Percentiles rank a stretch among this genome's conserved stretches.
Evolutionary conservation across 2,329 filamentous ascomycete species (phyloP).

Genomic region (Scedosporium aurantiacum): DNA sequence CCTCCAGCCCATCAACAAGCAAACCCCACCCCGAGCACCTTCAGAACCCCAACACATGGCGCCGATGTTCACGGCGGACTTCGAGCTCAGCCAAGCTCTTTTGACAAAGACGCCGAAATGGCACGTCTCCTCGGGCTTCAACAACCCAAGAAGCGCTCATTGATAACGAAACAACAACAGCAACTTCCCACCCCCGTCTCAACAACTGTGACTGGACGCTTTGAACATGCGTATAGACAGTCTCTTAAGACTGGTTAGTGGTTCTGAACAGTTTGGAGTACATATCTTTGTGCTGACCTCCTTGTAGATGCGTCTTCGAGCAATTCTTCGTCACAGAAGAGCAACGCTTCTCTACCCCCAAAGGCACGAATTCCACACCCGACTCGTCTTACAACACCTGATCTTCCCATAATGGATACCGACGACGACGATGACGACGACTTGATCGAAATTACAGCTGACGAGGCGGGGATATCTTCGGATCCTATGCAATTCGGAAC

Average conservation of each 20-base stretch:
- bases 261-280: neutral
- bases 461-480: slow-evolving; percentile 3
- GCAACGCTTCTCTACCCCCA: neutral
- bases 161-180: slow-evolving; percentile 1
- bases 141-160: neutral
- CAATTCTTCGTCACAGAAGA: neutral
- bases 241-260: neutral
- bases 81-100: neutral
- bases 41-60: neutral
- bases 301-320: neutral
- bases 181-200: slow-evolving; percentile 6
- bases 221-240: slow-evolving; percentile 3
- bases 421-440: neutral
- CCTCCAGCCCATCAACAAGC: neutral
- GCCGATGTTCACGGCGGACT: neutral
- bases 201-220: neutral
- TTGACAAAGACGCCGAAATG: neutral
- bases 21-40: neutral
- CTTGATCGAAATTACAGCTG: slow-evolving; percentile 4
- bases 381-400: neutral
- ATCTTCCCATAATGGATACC: slow-evolving; percentile 1
- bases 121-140: neutral
- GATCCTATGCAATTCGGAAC: slow-evolving; percentile 4
- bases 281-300: neutral
- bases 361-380: neutral